phyloP scores from a whole-genome alignment of 2,329 filamentous ascomycete species.

The Fusarium austroafricanum region DNA sequence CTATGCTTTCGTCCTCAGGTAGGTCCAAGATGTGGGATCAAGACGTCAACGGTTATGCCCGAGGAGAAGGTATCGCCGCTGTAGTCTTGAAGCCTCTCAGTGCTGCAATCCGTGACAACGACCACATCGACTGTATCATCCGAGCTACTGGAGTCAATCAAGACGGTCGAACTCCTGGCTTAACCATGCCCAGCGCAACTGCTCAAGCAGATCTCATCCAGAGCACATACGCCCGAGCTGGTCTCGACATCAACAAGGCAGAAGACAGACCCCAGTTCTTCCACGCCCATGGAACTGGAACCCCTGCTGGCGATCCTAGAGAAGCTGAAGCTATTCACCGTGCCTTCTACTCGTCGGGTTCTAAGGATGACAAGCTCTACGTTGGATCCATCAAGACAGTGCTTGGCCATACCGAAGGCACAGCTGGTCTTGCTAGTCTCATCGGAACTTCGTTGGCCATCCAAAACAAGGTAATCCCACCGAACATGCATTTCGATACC shows the following conservation, averaged over 20 bases:
- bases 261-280: background rate
- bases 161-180: background rate
- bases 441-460: background rate
- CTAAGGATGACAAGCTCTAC: background rate
- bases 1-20: too few species aligned
- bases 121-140: slow-evolving; percentile 7
- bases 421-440: background rate
- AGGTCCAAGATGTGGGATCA: slow-evolving; percentile 12
- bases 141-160: slow-evolving; percentile 1
- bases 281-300: slow-evolving; percentile 25
- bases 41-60: slow-evolving; percentile 16
- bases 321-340: too few species aligned
- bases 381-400: slow-evolving; percentile 16
- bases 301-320: slow-evolving; percentile 9
- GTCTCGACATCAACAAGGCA: background rate
- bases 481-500: slow-evolving; percentile 23
- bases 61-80: slow-evolving; percentile 14
- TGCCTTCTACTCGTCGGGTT: background rate
- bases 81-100: slow-evolving; percentile 17
- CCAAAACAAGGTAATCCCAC: background rate
- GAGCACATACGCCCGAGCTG: background rate
- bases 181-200: background rate
- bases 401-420: slow-evolving; percentile 10
- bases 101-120: background rate
- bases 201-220: background rate